phyloP scores from a whole-genome alignment of 1,139 yeast genomes.

The Lodderomyces parapsilosis region DNA sequence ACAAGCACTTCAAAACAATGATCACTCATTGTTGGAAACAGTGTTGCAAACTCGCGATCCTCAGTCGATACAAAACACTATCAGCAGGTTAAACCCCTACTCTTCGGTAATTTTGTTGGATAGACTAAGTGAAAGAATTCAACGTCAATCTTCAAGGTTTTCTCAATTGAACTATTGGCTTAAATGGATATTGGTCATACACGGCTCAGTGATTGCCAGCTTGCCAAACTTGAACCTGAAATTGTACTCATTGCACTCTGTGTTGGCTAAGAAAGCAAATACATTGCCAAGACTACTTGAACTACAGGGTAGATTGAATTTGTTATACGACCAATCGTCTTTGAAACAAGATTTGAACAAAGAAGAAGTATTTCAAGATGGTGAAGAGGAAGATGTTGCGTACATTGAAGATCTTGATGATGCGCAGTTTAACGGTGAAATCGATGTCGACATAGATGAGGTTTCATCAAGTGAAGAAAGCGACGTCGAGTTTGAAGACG shows the following conservation, averaged over 20 bases:
- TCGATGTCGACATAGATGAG: constrained; percentile 19
- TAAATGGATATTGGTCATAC: constrained; percentile 87
- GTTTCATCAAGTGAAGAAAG: constrained; percentile 22
- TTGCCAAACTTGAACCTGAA: constrained; percentile 68
- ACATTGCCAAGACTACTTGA: constrained; percentile 78
- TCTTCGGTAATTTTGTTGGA: constrained; percentile 77
- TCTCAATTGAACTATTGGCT: constrained; percentile 85
- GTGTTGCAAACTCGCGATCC: constrained; percentile 79
- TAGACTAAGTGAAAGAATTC: constrained; percentile 79
- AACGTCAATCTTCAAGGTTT: constrained; percentile 63
- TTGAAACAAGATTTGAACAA: constrained; percentile 56
- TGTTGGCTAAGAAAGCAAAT: constrained; percentile 70
- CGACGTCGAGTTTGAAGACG: constrained; percentile 21
- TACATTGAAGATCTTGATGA: constrained; percentile 44
- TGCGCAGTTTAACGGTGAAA: constrained; percentile 29
- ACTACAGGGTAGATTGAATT: constrained; percentile 76
- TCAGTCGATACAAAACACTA: constrained; percentile 67
- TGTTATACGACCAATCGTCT: constrained; percentile 68
- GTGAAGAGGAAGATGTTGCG: constrained; percentile 37
- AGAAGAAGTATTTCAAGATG: constrained; percentile 27
- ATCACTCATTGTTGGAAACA: constrained; percentile 70
- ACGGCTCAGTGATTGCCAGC: constrained; percentile 75
- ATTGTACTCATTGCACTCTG: constrained; percentile 74
- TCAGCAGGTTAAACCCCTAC: constrained; percentile 65
- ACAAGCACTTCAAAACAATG: constrained; percentile 72